These are phyloP conservation scores for Fomitopsis schrenkii DNA, from an alignment of 1,284 basidiomycete species.

Conservation along the genomic window DNA sequence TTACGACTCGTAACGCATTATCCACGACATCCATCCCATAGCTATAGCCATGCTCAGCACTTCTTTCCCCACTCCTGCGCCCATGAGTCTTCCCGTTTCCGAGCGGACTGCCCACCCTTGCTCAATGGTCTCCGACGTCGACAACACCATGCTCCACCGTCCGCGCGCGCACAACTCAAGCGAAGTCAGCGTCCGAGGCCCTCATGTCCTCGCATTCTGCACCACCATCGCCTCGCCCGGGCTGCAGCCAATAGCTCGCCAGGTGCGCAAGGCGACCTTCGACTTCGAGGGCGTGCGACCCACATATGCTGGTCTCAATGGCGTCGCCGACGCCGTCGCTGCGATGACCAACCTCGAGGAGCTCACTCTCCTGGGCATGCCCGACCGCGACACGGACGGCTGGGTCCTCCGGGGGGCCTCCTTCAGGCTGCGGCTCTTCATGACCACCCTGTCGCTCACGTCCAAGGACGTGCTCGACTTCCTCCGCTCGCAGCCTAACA, in stretches of 20 bases:
- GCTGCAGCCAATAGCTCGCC: constrained; percentile 2
- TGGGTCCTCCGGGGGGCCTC: constrained; percentile 7
- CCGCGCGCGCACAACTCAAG: not conserved
- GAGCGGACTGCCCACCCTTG: not conserved
- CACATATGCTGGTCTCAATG: not conserved
- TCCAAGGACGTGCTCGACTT: constrained; percentile 11
- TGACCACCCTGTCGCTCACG: constrained; percentile 6
- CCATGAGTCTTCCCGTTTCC: not conserved
- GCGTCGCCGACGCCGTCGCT: constrained; percentile 5
- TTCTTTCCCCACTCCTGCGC: not conserved
- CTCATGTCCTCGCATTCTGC: constrained; percentile 7
- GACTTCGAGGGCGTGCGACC: constrained; percentile 8
- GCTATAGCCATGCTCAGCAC: not conserved
- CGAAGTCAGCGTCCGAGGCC: constrained; percentile 1
- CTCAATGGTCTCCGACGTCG: not conserved
- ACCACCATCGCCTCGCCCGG: constrained; percentile 4
- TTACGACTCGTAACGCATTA: not conserved
- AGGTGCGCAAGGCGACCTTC: constrained; percentile 4
- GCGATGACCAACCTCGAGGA: constrained; percentile 6
- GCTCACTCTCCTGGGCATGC: constrained; percentile 10
- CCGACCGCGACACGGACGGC: constrained; percentile 8
- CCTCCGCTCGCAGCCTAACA: constrained; percentile 4
- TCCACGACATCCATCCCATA: not conserved
- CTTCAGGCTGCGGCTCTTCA: constrained; percentile 5
- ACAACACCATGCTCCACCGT: not conserved